phyloP scores from a whole-genome alignment of 768 basidiomycete genomes.

The Pulveroboletus ravenelii region DNA sequence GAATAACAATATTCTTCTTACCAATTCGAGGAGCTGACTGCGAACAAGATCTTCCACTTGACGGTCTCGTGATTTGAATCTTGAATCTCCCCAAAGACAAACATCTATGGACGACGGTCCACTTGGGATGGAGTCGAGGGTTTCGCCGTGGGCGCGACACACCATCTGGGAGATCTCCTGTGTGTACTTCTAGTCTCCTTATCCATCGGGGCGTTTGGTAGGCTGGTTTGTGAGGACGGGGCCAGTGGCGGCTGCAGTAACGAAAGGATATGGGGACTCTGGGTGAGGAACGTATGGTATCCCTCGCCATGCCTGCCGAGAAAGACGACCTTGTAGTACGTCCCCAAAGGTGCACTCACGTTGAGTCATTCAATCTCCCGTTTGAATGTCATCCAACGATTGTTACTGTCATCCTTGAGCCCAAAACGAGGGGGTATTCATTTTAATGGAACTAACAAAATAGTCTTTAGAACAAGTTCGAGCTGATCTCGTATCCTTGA shows the following conservation, averaged over 20 bases:
- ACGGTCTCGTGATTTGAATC: constrained; percentile 22
- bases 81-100: constrained; percentile 46
- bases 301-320: constrained; percentile 72
- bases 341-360: constrained; percentile 30
- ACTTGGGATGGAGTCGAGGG: no score
- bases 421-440: constrained; percentile 57
- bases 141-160: constrained; percentile 9
- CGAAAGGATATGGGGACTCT: not conserved
- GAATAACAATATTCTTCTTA: constrained; percentile 26
- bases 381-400: constrained; percentile 49
- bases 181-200: constrained; percentile 78
- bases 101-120: constrained; percentile 57
- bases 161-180: constrained; percentile 98
- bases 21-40: constrained; percentile 86
- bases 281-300: constrained; percentile 45
- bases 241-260: no score
- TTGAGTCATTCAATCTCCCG: constrained; percentile 43
- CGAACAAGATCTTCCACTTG: constrained; percentile 91
- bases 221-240: no score
- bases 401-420: constrained; percentile 45
- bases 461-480: no score
- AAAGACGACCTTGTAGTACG: constrained; percentile 58
- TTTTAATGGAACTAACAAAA: no score
- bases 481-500: not conserved
- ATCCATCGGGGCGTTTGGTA: not conserved